A percentile compares a stretch with the other conserved stretches of the same genome.
These are phyloP conservation scores for Cerrena zonata DNA, from an alignment of 1,284 basidiomycete species.

Conservation along the genomic window DNA sequence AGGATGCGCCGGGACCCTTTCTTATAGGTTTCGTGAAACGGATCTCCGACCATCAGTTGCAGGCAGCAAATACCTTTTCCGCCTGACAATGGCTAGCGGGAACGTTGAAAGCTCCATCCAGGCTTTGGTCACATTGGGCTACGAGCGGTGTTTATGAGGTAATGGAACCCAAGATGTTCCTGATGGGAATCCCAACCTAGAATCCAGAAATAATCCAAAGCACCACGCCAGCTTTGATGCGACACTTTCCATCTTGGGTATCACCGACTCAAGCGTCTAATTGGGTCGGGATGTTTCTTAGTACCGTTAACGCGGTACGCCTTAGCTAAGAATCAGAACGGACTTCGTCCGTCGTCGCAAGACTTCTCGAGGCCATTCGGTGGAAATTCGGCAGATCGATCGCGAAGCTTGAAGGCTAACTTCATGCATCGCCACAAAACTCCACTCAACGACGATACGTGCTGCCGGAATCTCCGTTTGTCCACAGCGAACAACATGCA, in stretches of 20 bases:
- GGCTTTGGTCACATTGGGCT: too few species aligned
- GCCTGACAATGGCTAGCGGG: too few species aligned
- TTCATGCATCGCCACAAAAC: conserved; percentile 7
- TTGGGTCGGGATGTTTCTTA: too few species aligned
- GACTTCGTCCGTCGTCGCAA: neutral
- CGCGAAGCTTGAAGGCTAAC: conserved; percentile 6
- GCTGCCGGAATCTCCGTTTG: conserved; percentile 6
- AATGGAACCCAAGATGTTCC: neutral
- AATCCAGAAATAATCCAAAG: neutral
- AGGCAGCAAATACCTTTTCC: too few species aligned
- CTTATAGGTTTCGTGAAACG: conserved; percentile 1
- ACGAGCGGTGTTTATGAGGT: too few species aligned
- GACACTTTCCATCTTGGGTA: conserved; percentile 2
- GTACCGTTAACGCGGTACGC: neutral
- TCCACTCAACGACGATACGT: neutral
- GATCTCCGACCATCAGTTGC: neutral
- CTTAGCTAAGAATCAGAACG: neutral
- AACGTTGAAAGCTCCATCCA: too few species aligned
- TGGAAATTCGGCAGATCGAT: conserved; percentile 8
- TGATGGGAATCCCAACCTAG: neutral
- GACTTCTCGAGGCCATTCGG: neutral
- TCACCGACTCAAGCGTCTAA: neutral
- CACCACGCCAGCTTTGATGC: neutral
- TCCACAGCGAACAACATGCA: neutral
- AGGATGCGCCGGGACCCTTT: conserved; percentile 1